These are phyloP conservation scores for Podaxis sp. DNA, from an alignment of 768 basidiomycete genomes.

Conservation along the genomic window DNA sequence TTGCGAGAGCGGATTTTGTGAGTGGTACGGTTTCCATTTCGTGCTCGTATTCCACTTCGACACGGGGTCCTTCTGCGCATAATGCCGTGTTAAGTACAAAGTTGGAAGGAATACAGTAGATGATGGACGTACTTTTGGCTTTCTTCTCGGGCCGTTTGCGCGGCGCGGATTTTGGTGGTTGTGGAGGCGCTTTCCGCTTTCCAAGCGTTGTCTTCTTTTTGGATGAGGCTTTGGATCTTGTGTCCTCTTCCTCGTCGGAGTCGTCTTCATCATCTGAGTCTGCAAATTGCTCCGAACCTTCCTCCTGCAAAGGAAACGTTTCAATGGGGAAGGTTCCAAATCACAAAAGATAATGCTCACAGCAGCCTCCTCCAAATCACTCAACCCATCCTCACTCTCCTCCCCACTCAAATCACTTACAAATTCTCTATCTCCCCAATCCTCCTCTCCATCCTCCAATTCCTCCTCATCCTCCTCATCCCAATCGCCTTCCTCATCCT, in stretches of 20 bases:
- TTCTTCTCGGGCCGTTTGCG: constrained; percentile 61
- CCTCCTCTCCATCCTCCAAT: constrained; percentile 46
- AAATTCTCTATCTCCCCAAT: constrained; percentile 68
- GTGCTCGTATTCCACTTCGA: constrained; percentile 97
- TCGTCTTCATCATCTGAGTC: constrained; percentile 14
- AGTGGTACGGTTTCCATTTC: constrained; percentile 74
- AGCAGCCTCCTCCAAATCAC: constrained; percentile 70
- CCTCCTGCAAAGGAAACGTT: constrained; percentile 27
- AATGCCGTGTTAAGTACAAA: not conserved
- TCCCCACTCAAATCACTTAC: constrained; percentile 75
- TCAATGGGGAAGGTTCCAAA: not conserved
- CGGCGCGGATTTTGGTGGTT: constrained; percentile 38
- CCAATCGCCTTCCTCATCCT: constrained; percentile 38
- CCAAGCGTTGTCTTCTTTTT: constrained; percentile 46
- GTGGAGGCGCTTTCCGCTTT: constrained; percentile 63
- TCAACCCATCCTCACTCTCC: constrained; percentile 55
- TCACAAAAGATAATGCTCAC: constrained; percentile 21
- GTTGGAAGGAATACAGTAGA: not conserved
- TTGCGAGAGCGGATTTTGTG: constrained; percentile 47
- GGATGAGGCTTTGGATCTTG: constrained; percentile 29
- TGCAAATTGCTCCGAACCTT: not conserved
- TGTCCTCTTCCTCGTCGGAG: constrained; percentile 37
- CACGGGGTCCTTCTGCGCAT: constrained; percentile 63
- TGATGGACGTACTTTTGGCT: constrained; percentile 47
- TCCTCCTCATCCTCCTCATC: constrained; percentile 58